These are phyloP conservation scores for Aegilops speltoides DNA, from an alignment of 176 grass and related monocot species.

Conservation along the genomic window DNA sequence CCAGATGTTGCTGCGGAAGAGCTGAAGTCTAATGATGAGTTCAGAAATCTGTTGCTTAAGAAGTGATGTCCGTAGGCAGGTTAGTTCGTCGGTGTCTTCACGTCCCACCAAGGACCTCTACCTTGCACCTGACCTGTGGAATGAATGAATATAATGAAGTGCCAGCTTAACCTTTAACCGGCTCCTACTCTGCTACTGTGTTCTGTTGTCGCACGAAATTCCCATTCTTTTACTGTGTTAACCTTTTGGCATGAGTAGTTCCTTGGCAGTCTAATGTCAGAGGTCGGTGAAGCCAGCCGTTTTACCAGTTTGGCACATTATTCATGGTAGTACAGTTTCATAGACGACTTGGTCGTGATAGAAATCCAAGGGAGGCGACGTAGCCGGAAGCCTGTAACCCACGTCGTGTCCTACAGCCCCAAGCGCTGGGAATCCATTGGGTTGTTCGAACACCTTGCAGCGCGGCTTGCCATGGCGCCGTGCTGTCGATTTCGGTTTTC, in stretches of 20 bases:
- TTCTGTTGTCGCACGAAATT: not conserved
- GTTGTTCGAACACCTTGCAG: too few relatives aligned
- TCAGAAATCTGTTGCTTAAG: slow-evolving; percentile 86
- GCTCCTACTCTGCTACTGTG: not conserved
- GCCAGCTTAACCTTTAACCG: not conserved
- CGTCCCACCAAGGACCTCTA: not conserved
- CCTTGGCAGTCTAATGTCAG: not conserved
- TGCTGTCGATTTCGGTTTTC: too few relatives aligned
- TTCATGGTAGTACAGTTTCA: not conserved
- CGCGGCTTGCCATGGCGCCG: too few relatives aligned
- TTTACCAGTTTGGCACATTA: not conserved
- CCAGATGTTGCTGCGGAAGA: slow-evolving; percentile 46
- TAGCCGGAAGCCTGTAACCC: too few relatives aligned
- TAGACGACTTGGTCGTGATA: not conserved
- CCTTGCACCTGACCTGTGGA: not conserved
- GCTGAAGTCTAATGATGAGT: slow-evolving; percentile 88
- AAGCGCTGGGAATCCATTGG: too few relatives aligned
- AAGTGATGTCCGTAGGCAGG: slow-evolving; percentile 50
- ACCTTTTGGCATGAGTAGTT: not conserved
- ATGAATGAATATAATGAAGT: not conserved
- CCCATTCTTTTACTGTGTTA: not conserved
- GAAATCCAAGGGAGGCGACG: not conserved
- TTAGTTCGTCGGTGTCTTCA: slow-evolving; percentile 10
- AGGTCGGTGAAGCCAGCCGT: not conserved
- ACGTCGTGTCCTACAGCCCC: too few relatives aligned